Base-by-base conservation (phyloP, 805 yeast species). In the Barnettozyma sp. region DNA sequence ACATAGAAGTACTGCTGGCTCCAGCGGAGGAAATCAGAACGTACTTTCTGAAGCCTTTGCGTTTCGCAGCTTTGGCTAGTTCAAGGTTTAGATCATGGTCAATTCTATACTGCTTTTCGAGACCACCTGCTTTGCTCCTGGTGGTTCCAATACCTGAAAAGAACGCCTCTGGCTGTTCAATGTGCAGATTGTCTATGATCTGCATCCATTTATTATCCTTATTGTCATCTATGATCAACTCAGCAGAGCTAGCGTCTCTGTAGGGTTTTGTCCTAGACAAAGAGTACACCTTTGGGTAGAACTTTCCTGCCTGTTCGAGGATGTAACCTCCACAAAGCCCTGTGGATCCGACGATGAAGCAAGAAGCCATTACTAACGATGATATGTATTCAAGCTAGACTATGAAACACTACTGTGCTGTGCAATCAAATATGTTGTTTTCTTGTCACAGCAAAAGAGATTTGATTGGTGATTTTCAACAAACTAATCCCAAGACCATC, bases 81-180 rank as follows among this genome's bases (percentile, higher is more conserved):
- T 67, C 74, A 26, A 72, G 54, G 51, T 84, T 85, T 48, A 80
- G 63, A 38, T 82, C 94, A 46, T 78, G 73, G 51, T 87, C 96
- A 46, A 87, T 76, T 47, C 68, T 66, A 45, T 70, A 66, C 59
- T 83, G 92, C 18, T 74, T 70, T 17, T 72, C 83, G n/a, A 76
- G 60, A 1, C 82, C 68, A 13, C 95, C 94, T 5, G 86, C 95
- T 21, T 60, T 67, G 3, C 71, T 78, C 35, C 71, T 68, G 1
- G 94, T 84, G 6, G 95, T 82, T 6, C 88, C 95, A 45, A 87
- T 70, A 0, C 78, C 76, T 2, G 84, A 73, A 44, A 82, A 72
- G 37, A 79, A 63, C 9, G 66, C 20, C 3, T 44, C 50, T 46
- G 52, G 25, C 50, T 52, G 27, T 16, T 35, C 39, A 19, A 46